Conservation (phyloP, 2,329 filamentous ascomycete species). For the Trichoderma guizhouense region DNA sequence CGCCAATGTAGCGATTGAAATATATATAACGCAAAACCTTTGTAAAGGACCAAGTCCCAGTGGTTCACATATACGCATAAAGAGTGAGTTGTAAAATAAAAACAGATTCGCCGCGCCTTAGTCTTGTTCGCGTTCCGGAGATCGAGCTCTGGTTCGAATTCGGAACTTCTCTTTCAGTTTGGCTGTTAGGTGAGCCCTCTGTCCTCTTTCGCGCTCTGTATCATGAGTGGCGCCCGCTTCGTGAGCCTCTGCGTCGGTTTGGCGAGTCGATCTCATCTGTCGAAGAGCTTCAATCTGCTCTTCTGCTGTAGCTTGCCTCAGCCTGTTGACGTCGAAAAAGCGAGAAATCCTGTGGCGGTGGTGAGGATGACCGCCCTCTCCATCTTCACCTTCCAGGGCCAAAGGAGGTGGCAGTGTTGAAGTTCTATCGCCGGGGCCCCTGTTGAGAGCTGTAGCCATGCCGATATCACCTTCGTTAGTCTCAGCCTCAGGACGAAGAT, state of each 20-base stretch:
- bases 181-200: conserved; percentile 45
- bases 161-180: conserved; percentile 53
- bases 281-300: conserved; percentile 61
- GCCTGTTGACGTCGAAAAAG: conserved; percentile 53
- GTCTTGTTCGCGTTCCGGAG: conserved; percentile 18
- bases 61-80: neutral
- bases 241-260: conserved; percentile 23
- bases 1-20: neutral
- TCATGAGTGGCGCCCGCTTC: conserved; percentile 23
- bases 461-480: conserved; percentile 41
- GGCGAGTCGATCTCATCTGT: conserved; percentile 34
- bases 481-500: conserved; percentile 46
- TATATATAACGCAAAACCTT: neutral
- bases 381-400: conserved; percentile 38
- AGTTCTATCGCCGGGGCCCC: conserved; percentile 20
- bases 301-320: conserved; percentile 57
- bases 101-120: neutral
- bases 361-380: conserved; percentile 27
- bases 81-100: neutral
- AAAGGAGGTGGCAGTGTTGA: conserved; percentile 40
- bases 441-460: conserved; percentile 32
- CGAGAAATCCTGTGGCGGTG: conserved; percentile 48
- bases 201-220: conserved; percentile 33
- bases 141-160: conserved; percentile 47
- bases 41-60: neutral